These are phyloP conservation scores for Coniochaeta hoffmannii DNA, from an alignment of 2,329 filamentous ascomycete species.

Conservation along the genomic window DNA sequence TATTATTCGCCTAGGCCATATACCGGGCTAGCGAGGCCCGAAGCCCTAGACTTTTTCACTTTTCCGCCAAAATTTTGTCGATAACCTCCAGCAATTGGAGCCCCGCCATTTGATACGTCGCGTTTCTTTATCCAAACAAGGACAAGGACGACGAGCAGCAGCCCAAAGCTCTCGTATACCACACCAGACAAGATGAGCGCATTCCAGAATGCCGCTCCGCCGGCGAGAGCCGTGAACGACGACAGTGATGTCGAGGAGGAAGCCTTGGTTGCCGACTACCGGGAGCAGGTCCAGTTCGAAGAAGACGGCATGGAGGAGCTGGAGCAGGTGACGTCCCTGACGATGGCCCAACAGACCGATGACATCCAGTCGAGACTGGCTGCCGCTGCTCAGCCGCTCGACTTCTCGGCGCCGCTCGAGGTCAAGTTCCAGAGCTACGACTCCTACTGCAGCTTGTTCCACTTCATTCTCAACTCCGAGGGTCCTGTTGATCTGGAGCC, in stretches of 20 bases:
- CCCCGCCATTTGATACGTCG: not conserved
- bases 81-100: not conserved
- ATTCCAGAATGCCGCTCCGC: conserved; percentile 54
- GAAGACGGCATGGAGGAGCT: conserved; percentile 79
- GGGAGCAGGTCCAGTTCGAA: conserved; percentile 91
- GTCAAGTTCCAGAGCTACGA: conserved; percentile 99
- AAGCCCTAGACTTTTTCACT: not conserved
- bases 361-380: conserved; percentile 90
- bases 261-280: conserved; percentile 90
- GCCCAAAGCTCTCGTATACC: not conserved
- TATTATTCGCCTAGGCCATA: not conserved
- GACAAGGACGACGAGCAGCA: not conserved
- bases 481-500: conserved; percentile 97
- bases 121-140: not conserved
- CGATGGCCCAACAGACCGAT: conserved; percentile 67
- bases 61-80: conserved; percentile 1
- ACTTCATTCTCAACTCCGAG: conserved; percentile 98
- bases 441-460: conserved; percentile 98
- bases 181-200: conserved; percentile 42
- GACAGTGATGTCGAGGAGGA: conserved; percentile 97
- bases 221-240: conserved; percentile 57
- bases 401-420: conserved; percentile 92
- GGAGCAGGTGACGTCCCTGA: conserved; percentile 64
- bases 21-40: not conserved
- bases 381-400: conserved; percentile 87